Conservation (phyloP, 163 green algal genomes). For the Chlamydomonas reinhardtii region DNA sequence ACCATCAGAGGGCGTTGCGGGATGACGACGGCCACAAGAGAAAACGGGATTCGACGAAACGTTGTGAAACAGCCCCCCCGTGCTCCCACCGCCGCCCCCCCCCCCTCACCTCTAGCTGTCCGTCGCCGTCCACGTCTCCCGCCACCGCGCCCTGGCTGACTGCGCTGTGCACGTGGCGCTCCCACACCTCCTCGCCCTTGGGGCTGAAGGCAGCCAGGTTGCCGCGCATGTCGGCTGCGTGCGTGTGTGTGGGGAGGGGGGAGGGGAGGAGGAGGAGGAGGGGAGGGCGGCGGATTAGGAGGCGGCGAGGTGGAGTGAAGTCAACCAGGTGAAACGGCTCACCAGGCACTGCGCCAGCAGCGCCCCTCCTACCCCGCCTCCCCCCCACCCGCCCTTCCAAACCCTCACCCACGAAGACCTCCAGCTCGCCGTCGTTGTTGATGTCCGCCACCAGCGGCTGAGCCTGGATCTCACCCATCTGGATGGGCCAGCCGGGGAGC, state of each 20-base stretch:
- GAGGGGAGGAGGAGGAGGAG: neutral
- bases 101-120: slow-evolving; percentile 79
- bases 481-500: slow-evolving; percentile 63
- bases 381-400: no score
- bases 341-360: no score
- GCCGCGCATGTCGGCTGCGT: slow-evolving; percentile 84
- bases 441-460: slow-evolving; percentile 93
- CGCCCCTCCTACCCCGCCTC: no score
- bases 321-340: no score
- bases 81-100: neutral
- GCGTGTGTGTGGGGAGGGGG: no score
- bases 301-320: no score
- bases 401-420: slow-evolving; percentile 80
- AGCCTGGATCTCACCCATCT: slow-evolving; percentile 95
- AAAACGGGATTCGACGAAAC: no score
- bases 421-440: slow-evolving; percentile 90
- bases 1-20: no score
- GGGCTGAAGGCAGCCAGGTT: slow-evolving; percentile 88
- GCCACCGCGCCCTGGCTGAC: slow-evolving; percentile 72
- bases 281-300: neutral
- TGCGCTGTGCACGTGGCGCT: slow-evolving; percentile 84
- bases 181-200: slow-evolving; percentile 92
- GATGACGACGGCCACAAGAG: no score
- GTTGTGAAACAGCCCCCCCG: no score
- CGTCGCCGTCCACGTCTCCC: slow-evolving; percentile 95